A percentile compares a stretch with the other conserved stretches of the same genome.
phyloP scores from a whole-genome alignment of 148 eudicot species.

The Spergularia marina region DNA sequence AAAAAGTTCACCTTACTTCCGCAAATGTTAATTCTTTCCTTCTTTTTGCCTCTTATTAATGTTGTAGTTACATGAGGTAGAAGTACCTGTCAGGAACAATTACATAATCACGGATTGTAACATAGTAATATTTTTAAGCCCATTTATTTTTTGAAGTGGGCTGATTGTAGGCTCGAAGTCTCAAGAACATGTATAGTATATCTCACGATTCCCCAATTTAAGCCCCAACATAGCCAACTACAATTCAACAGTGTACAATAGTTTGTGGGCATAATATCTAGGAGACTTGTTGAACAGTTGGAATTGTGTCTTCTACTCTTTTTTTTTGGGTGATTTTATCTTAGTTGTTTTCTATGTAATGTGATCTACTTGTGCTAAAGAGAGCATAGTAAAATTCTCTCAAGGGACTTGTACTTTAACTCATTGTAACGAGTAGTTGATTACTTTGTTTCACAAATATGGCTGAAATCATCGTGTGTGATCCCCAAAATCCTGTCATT shows the following conservation, averaged over 20 bases:
- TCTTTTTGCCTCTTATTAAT: slow-evolving; percentile 17
- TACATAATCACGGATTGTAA: slow-evolving; percentile 33
- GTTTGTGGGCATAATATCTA: slow-evolving; percentile 16
- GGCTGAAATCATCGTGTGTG: not conserved
- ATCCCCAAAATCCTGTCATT: not conserved
- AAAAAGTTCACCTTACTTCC: slow-evolving; percentile 22
- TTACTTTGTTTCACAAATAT: not conserved
- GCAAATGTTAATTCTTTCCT: slow-evolving; percentile 35
- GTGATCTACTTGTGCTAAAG: not conserved
- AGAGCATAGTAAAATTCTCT: not conserved
- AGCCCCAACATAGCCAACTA: not conserved
- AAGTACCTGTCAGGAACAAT: slow-evolving; percentile 21
- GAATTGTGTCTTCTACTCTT: not conserved
- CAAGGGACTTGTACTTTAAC: not conserved
- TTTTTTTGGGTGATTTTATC: not conserved
- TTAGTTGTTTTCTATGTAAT: not conserved
- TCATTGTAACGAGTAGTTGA: too few relatives aligned
- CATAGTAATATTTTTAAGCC: slow-evolving; percentile 29
- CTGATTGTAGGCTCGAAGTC: slow-evolving; percentile 24
- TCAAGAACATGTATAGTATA: slow-evolving; percentile 38
- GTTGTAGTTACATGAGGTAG: slow-evolving; percentile 30
- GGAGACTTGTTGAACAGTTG: slow-evolving; percentile 9
- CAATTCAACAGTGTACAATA: slow-evolving; percentile 6
- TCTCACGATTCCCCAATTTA: slow-evolving; percentile 9
- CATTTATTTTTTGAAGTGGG: slow-evolving; percentile 32